A percentile compares a stretch with the other conserved stretches of the same genome.
phyloP scores from a whole-genome alignment of 164 flowering plant genomes.

The Pachysandra terminalis region DNA sequence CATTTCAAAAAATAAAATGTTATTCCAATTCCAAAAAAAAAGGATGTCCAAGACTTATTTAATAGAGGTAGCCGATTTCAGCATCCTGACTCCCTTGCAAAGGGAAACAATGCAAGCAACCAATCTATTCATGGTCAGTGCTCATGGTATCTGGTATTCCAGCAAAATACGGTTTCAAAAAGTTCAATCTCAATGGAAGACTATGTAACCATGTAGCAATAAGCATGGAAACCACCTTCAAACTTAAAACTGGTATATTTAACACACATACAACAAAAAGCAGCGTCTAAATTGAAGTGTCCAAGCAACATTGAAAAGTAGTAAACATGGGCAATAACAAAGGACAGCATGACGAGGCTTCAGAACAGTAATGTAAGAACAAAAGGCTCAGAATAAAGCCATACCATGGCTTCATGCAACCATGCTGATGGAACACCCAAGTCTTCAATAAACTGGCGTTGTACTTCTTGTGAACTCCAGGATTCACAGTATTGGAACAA shows the following conservation, averaged over 20 bases:
- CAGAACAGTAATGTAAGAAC: too few relatives aligned
- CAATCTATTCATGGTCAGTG: background rate
- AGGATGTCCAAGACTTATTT: background rate
- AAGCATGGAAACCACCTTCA: too few relatives aligned
- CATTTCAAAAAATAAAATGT: constrained; percentile 20
- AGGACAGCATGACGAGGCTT: background rate
- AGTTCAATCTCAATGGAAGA: background rate
- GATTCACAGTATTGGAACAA: constrained; percentile 90
- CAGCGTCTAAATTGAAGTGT: too few relatives aligned
- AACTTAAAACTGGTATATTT: too few relatives aligned
- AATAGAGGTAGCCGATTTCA: background rate
- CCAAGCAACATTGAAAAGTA: too few relatives aligned
- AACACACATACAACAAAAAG: too few relatives aligned
- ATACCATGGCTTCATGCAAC: constrained; percentile 96
- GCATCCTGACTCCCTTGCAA: background rate
- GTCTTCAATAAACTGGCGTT: constrained; percentile 71
- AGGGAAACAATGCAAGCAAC: background rate
- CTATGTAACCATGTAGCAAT: too few relatives aligned
- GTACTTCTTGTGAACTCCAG: constrained; percentile 75
- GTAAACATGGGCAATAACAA: background rate
- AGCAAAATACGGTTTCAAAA: background rate
- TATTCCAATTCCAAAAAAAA: background rate
- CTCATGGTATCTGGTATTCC: background rate
- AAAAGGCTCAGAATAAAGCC: background rate
- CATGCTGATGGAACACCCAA: constrained; percentile 80